Base-by-base conservation (phyloP, 257 asterid genomes). In the Primulina tabacum region DNA sequence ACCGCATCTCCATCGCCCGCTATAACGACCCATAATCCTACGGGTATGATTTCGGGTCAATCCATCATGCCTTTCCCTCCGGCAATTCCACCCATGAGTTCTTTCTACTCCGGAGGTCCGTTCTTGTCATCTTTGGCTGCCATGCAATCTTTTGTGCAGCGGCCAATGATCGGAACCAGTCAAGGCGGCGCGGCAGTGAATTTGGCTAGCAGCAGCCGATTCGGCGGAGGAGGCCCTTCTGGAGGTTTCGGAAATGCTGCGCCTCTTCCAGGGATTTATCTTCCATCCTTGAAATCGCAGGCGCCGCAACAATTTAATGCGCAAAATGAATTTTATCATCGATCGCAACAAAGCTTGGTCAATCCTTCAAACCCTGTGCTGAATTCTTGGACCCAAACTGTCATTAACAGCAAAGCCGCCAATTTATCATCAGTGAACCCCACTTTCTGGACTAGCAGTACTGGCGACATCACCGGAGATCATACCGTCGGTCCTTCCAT, bases 311-410 rank as follows among this genome's bases (percentile, higher is more conserved):
- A 77, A 34, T 26, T 67, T 8, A 63, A 32, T 11, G 71, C 65
- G 29, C 53, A 69, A 40, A 30, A 11, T 10, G 78, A 69, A 35
- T 40, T 55, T n/a, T 60, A 53, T 65, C 69, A 53, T 65, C 69
- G 70, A 35, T 59, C 73, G 56, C 66, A 71, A 5, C 74, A 64
- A 67, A 64, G 64, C 69, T 20, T 73, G 69, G 66, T 16, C 8
- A 16, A 17, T 5, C 20, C 57, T 50, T 50, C 57, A 17, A 50
- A 50, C 57, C 57, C 57, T 16, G 57, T 16, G 21, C 57, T 50
- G 57, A 50, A 65, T 55, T 65, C 81, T 60, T 80, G 84, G 84
- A 76, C 67, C 18, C 74, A 67, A 4, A 47, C 64, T 33, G 72
- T 50, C 50, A 60, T 59, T 66, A 60, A 62, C 76, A 64, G 32